phyloP scores from a whole-genome alignment of 371 early-diverging fungal species.

The Globomyces sp. region DNA sequence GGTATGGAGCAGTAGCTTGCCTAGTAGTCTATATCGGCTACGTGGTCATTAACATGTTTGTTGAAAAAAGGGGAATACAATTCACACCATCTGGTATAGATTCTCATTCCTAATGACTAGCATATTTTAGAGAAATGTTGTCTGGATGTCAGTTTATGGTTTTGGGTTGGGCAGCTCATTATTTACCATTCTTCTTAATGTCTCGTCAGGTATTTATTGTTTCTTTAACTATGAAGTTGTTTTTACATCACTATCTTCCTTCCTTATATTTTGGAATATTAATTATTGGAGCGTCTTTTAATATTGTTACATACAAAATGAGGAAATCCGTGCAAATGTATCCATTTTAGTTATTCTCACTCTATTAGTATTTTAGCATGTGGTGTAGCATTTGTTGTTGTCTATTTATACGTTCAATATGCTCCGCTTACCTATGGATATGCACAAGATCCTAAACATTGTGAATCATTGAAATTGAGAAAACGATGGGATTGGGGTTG shows the following conservation, averaged over 20 bases:
- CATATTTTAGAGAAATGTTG: conserved; percentile 14
- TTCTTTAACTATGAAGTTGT: conserved; percentile 59
- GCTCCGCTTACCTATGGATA: conserved; percentile 15
- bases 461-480: conserved; percentile 8
- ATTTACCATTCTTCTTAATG: conserved; percentile 93
- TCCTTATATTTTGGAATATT: conserved; percentile 92
- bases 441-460: not conserved
- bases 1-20: conserved; percentile 70
- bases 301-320: conserved; percentile 65
- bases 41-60: conserved; percentile 55
- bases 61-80: conserved; percentile 63
- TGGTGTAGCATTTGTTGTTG: not conserved
- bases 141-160: conserved; percentile 44
- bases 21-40: conserved; percentile 57
- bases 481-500: conserved; percentile 14
- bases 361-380: not conserved
- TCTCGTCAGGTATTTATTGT: conserved; percentile 53
- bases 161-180: conserved; percentile 87
- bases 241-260: conserved; percentile 97
- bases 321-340: not conserved
- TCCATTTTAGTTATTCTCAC: too few species aligned
- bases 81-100: conserved; percentile 2
- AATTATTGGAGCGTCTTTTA: conserved; percentile 65
- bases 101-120: too few species aligned
- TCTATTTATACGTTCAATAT: conserved; percentile 2